Base-by-base conservation (phyloP, 257 asterid species). In the Nicotiana knightiana region DNA sequence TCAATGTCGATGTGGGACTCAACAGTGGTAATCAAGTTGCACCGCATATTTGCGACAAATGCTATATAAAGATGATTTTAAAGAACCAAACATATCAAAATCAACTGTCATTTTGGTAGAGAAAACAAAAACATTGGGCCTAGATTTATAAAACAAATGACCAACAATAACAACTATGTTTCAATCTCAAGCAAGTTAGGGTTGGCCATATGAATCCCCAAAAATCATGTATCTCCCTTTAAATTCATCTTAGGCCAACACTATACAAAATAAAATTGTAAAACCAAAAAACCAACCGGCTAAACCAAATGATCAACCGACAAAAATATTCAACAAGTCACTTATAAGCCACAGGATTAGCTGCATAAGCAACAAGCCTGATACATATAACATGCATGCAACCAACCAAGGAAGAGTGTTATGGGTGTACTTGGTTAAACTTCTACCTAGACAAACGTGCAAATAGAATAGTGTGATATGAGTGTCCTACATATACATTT, bases 211-310 rank as follows among this genome's bases (percentile, higher is more conserved):
- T 70, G 58, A 21, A 43, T 70, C 77, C 35, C 2, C 35, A 70
- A 39, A 10, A 2, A 70, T 39, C 58, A 70, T 24, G 51, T 21
- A 6, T 46, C 59, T 71, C 21, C 78, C 46, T 71, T 71, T 71
- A 39, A 55, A 71, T 71, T 30, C 78, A 71, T 21, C 78, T 21
- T 71, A 71, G 78, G 78, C 37, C 13, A 21, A 70, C 57, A 68
- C 6, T 43, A n/a, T 12, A 71, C 78, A 71, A 70, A 21, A 71
- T 12, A 71, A 18, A 70, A 51, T 70, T 70, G 59, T 43, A 70
- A 70, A 70, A 70, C 33, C 77, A 68, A 70, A 70, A 39, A 21
- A 11, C 33, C 33, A 68, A 68, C 57, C 5, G n/a, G 54, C 76
- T 17, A 18, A 37, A 18, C 58, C 58, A 70, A 70, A 70, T 39